Percentiles rank a stretch among this genome's conserved stretches.
Evolutionary conservation across 2,329 filamentous ascomycete genomes (phyloP).

Genomic region (Myriosclerotinia duriaeana): DNA sequence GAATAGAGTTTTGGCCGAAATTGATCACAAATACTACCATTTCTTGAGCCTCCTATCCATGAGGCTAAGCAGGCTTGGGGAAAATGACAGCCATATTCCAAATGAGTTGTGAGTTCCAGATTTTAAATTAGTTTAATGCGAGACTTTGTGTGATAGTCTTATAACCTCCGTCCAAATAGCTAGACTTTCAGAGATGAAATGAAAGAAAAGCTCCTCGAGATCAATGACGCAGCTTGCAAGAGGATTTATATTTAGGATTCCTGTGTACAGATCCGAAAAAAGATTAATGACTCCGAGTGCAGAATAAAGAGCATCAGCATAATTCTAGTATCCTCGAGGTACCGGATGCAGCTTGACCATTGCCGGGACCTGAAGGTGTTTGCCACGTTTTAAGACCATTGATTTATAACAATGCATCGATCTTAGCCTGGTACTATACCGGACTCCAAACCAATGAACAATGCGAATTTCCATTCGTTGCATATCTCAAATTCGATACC

Average conservation of each 20-base stretch:
- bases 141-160: background rate
- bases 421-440: background rate
- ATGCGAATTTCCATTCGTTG: background rate
- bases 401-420: background rate
- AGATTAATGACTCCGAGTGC: background rate
- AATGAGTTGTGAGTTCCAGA: too few species aligned
- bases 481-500: background rate
- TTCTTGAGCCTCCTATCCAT: too few species aligned
- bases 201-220: background rate
- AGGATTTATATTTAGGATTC: background rate
- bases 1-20: background rate
- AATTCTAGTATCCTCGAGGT: background rate
- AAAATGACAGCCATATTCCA: too few species aligned
- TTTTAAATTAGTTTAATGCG: too few species aligned
- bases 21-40: too few species aligned
- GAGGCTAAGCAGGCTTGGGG: too few species aligned
- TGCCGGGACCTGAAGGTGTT: background rate
- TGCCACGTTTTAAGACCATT: background rate
- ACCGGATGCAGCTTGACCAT: background rate
- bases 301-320: background rate
- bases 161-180: background rate
- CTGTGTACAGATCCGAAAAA: background rate
- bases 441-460: background rate
- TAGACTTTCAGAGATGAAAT: background rate
- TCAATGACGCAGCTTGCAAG: background rate